These are phyloP conservation scores for Solanum tarapatanum DNA, from an alignment of 257 asterid species.

Conservation along the genomic window DNA sequence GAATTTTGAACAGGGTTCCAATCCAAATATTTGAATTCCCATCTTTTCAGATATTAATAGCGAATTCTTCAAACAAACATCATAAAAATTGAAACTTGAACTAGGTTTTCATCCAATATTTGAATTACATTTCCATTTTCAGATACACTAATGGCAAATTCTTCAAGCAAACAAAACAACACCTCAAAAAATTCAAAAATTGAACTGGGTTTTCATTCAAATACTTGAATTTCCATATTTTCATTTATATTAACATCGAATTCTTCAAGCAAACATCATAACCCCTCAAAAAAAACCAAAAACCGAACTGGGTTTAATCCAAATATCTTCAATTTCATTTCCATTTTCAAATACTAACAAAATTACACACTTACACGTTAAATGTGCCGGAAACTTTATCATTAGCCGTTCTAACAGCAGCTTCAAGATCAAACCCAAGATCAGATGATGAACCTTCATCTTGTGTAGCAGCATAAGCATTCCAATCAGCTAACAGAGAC, in stretches of 20 bases:
- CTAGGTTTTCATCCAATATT: background rate
- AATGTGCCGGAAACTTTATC: conserved; percentile 69
- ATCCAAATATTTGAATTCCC: background rate
- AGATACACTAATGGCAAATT: background rate
- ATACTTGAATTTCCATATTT: background rate
- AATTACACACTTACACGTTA: conserved; percentile 41
- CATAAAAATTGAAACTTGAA: background rate
- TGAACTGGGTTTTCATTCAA: background rate
- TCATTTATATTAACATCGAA: background rate
- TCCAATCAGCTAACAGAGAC: conserved; percentile 83
- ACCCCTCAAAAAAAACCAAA: background rate
- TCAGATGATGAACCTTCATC: conserved; percentile 27
- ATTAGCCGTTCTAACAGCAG: conserved; percentile 43
- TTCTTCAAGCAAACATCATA: background rate
- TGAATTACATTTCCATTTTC: background rate
- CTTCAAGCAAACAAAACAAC: background rate
- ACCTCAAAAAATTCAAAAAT: background rate
- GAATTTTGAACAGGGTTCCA: background rate
- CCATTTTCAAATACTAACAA: background rate
- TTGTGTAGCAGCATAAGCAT: conserved; percentile 62
- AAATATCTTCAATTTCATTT: background rate
- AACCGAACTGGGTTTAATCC: background rate
- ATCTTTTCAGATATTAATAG: background rate
- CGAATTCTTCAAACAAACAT: background rate
- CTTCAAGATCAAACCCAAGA: conserved; percentile 62